phyloP scores from a whole-genome alignment of 75 land plant species.

The Picea glauca region DNA sequence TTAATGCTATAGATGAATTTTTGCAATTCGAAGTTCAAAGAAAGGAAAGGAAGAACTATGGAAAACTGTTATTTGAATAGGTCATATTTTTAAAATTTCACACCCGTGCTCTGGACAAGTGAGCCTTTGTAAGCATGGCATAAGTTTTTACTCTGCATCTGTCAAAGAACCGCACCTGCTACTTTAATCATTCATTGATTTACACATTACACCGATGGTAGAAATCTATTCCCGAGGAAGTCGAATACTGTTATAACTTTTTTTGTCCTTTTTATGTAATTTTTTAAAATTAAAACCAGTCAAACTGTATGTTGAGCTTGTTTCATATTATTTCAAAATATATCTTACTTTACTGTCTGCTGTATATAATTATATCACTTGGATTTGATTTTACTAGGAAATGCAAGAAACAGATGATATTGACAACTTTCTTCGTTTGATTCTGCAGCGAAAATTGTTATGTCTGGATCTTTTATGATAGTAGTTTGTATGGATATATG shows the following conservation, averaged over 20 bases:
- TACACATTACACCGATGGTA: not conserved
- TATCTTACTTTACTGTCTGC: not conserved
- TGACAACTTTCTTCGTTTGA: not conserved
- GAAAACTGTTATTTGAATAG: not conserved
- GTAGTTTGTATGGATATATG: conserved; percentile 2
- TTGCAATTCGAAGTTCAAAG: not conserved
- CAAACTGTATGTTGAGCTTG: not conserved
- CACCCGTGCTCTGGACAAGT: not conserved
- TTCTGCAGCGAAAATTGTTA: not conserved
- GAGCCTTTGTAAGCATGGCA: not conserved
- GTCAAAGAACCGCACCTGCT: not conserved
- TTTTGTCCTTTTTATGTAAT: not conserved
- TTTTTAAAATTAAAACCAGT: not conserved
- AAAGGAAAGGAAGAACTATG: not conserved
- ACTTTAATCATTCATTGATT: not conserved
- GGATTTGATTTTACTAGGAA: not conserved
- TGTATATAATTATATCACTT: not conserved
- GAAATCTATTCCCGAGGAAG: not conserved
- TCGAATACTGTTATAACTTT: not conserved
- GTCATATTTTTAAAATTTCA: not conserved
- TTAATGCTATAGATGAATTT: not conserved
- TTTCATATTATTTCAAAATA: not conserved
- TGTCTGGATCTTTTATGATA: not conserved
- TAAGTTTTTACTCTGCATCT: not conserved
- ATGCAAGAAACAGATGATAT: not conserved